These are phyloP conservation scores for Eutypa lata DNA, from an alignment of 2,329 filamentous ascomycete genomes.

Conservation along the genomic window DNA sequence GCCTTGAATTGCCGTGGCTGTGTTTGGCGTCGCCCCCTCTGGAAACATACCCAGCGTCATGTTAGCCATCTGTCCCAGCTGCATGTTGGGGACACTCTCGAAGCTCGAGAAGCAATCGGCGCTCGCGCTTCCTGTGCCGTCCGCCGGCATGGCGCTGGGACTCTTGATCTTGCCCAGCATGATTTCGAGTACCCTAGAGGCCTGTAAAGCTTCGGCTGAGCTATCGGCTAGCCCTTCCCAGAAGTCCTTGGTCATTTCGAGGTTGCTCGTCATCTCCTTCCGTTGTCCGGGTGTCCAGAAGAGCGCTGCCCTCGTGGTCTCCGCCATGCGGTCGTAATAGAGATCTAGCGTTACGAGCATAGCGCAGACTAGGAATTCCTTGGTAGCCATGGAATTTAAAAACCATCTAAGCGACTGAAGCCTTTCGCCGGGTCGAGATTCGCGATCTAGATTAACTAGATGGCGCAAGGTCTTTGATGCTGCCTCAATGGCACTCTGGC, in stretches of 20 bases:
- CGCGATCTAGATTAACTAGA: conserved; percentile 70
- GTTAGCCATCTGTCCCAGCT: conserved; percentile 38
- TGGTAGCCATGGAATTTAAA: conserved; percentile 72
- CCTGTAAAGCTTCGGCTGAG: conserved; percentile 89
- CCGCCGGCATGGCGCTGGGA: conserved; percentile 33
- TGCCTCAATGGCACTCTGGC: conserved; percentile 80
- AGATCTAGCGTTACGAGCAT: conserved; percentile 83
- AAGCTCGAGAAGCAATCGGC: too few species aligned
- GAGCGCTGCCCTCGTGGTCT: conserved; percentile 41
- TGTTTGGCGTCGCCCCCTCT: conserved; percentile 31
- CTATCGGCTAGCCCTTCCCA: conserved; percentile 76
- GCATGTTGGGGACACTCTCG: too few species aligned
- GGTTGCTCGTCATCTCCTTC: conserved; percentile 70
- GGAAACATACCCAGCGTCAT: conserved; percentile 42
- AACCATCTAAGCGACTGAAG: conserved; percentile 74
- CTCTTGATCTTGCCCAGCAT: conserved; percentile 76
- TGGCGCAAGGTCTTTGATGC: conserved; percentile 78
- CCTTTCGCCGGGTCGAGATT: conserved; percentile 69
- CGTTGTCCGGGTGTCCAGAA: conserved; percentile 60
- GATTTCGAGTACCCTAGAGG: conserved; percentile 72
- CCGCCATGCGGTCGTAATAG: conserved; percentile 60
- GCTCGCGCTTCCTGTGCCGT: too few species aligned
- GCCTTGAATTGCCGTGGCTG: too few species aligned
- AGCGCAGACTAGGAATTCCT: conserved; percentile 81
- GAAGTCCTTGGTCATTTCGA: conserved; percentile 73